Conservation (phyloP, 495 filamentous ascomycete species). For the Hypoxylon perforatum region DNA sequence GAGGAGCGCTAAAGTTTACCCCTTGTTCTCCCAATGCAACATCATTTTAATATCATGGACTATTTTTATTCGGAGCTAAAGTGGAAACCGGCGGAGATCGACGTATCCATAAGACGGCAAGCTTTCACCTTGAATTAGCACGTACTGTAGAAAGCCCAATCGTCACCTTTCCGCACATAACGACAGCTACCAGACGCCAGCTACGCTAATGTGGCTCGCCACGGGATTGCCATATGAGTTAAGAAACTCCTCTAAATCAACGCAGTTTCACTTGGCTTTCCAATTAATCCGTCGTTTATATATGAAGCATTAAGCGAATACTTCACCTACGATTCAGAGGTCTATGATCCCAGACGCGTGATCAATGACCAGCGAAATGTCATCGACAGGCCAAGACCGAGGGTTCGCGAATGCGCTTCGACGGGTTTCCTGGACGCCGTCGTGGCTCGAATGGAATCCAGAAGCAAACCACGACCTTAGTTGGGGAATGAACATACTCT, state of each 20-base stretch:
- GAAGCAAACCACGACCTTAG: slow-evolving; percentile 67
- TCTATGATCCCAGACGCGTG: background rate
- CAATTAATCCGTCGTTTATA: too few species aligned
- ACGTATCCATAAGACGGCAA: slow-evolving; percentile 4
- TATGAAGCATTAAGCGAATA: background rate
- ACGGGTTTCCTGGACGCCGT: slow-evolving; percentile 60
- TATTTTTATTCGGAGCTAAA: slow-evolving; percentile 11
- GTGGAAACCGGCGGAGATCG: slow-evolving; percentile 15
- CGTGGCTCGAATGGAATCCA: slow-evolving; percentile 67
- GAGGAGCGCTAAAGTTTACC: too few species aligned
- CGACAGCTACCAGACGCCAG: too few species aligned
- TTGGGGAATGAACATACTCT: slow-evolving; percentile 68
- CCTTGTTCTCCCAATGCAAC: slow-evolving; percentile 16
- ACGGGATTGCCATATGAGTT: too few species aligned
- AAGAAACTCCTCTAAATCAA: too few species aligned
- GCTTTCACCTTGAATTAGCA: too few species aligned
- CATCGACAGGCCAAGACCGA: background rate
- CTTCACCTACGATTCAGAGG: background rate
- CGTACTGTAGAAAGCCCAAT: too few species aligned
- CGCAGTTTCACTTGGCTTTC: too few species aligned
- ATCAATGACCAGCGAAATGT: slow-evolving; percentile 19
- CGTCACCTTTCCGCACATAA: too few species aligned
- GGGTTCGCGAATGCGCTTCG: background rate
- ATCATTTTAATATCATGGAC: slow-evolving; percentile 9
- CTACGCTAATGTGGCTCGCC: too few species aligned